phyloP scores from a whole-genome alignment of 805 yeast species.

The Yarrowia phangngaensis region DNA sequence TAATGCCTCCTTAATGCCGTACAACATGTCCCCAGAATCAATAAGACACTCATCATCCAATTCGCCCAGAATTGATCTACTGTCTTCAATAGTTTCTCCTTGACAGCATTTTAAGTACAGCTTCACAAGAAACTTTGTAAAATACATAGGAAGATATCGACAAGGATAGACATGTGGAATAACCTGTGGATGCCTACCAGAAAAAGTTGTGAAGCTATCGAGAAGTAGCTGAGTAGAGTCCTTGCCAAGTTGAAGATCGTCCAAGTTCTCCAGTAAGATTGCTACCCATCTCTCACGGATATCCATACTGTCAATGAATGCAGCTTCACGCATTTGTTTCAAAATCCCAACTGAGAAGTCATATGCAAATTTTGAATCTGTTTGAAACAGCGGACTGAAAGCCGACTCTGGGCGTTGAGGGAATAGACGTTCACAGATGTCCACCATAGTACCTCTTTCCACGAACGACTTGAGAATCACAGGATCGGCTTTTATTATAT shows the following conservation, averaged over 20 bases:
- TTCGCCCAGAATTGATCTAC: no score
- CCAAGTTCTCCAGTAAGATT: background rate
- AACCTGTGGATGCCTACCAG: constrained; percentile 2
- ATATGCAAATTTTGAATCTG: background rate
- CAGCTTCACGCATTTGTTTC: background rate
- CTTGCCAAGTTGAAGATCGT: background rate
- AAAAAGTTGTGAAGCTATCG: background rate
- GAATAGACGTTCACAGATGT: background rate
- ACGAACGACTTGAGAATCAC: background rate
- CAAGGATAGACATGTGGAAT: background rate
- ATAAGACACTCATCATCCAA: no score
- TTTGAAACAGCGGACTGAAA: background rate
- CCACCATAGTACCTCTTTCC: background rate
- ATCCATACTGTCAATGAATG: constrained; percentile 1
- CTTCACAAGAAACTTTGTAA: no score
- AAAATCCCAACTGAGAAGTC: background rate
- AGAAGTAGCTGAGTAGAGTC: background rate
- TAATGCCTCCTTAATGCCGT: no score
- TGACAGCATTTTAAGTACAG: no score
- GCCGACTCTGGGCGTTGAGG: background rate
- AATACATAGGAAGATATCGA: background rate
- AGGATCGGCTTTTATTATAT: background rate
- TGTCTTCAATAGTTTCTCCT: no score
- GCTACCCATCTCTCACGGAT: constrained; percentile 1
- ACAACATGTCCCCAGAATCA: no score